Conservation (phyloP, 2,329 filamentous ascomycete genomes). For the Helminthosporium solani region DNA sequence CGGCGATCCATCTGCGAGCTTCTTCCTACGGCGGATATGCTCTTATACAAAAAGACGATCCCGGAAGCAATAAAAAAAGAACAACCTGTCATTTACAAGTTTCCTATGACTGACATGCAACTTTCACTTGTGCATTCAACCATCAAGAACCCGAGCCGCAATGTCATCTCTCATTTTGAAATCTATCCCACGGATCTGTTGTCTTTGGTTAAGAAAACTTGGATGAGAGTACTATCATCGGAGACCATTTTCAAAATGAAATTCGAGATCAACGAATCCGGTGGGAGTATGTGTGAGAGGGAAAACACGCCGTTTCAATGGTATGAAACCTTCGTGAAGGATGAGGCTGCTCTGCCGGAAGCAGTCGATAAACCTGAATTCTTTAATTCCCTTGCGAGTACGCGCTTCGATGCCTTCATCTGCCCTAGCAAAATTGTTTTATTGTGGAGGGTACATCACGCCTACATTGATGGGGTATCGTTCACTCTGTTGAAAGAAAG, state of each 20-base stretch:
- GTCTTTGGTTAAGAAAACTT: constrained; percentile 19
- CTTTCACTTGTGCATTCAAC: constrained; percentile 1
- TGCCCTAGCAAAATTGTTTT: constrained; percentile 11
- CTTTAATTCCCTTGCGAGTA: neutral
- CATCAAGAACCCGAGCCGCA: neutral
- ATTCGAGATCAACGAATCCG: constrained; percentile 1
- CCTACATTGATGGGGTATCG: constrained; percentile 38
- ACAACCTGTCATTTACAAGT: too few relatives aligned
- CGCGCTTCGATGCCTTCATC: neutral
- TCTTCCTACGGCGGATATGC: too few relatives aligned
- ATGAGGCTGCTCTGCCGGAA: neutral
- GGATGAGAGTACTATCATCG: constrained; percentile 20
- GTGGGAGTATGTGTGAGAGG: constrained; percentile 1
- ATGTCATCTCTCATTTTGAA: constrained; percentile 3
- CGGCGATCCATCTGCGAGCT: neutral
- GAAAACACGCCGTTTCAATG: neutral
- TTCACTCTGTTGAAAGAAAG: constrained; percentile 19
- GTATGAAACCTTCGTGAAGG: neutral
- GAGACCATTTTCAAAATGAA: constrained; percentile 25
- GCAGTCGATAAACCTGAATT: neutral
- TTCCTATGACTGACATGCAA: constrained; percentile 4
- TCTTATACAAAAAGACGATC: neutral
- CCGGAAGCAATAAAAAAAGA: neutral
- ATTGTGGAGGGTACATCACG: constrained; percentile 39
- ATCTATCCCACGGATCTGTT: constrained; percentile 1